These are phyloP conservation scores for Imleria badia DNA, from an alignment of 768 basidiomycete species.

Conservation along the genomic window DNA sequence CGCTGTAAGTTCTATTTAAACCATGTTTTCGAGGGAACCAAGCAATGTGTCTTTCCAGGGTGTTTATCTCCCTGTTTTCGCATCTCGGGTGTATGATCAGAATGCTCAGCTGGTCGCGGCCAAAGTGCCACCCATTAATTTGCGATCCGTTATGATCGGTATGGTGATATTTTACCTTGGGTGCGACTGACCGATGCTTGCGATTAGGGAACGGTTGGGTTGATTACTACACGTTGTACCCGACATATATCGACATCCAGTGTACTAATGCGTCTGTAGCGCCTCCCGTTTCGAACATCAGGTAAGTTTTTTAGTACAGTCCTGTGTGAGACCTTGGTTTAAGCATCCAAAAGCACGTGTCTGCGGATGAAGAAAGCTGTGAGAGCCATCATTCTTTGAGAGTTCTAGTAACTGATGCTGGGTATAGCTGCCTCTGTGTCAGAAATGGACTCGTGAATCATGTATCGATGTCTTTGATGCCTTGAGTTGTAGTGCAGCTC, in stretches of 20 bases:
- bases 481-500: constrained; percentile 64
- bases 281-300: constrained; percentile 29
- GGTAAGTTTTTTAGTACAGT: not conserved
- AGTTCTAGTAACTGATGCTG: not conserved
- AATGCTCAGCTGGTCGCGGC: constrained; percentile 38
- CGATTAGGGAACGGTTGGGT: constrained; percentile 41
- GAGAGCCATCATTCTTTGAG: not conserved
- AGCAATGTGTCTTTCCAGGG: constrained; percentile 33
- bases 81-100: constrained; percentile 44
- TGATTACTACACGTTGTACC: constrained; percentile 36
- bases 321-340: not conserved
- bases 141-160: constrained; percentile 48
- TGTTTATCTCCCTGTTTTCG: constrained; percentile 47
- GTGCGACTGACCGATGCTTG: not conserved
- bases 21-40: not conserved
- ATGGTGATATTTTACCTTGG: not conserved
- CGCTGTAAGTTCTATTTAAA: constrained; percentile 32
- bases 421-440: constrained; percentile 64
- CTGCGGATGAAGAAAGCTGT: constrained; percentile 42
- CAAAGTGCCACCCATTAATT: constrained; percentile 37
- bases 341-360: constrained; percentile 24
- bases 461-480: constrained; percentile 68
- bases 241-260: constrained; percentile 48
- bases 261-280: constrained; percentile 48
- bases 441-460: constrained; percentile 48